Evolutionary conservation across 345 rosid genomes (phyloP).

Genomic region (Eucalyptus victrix): DNA sequence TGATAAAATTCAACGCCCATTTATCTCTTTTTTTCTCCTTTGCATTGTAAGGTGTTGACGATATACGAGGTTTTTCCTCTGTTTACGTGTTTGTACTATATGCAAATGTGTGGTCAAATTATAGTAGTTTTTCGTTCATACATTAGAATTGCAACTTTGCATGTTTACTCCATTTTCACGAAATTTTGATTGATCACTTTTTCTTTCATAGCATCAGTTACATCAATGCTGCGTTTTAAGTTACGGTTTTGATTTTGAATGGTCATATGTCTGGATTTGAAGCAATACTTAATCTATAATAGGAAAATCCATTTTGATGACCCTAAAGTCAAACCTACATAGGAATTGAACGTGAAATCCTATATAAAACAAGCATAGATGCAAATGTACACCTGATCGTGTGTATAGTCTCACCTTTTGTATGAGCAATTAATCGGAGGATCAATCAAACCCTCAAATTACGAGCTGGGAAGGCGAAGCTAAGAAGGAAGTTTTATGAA

Average conservation of each 20-base stretch:
- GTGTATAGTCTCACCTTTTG: too few relatives aligned
- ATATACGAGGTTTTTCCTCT: too few relatives aligned
- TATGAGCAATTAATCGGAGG: not conserved
- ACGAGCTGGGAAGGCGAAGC: not conserved
- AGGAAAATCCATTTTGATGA: not conserved
- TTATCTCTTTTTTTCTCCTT: too few relatives aligned
- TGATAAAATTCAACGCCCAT: too few relatives aligned
- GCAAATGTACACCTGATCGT: too few relatives aligned
- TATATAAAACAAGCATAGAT: too few relatives aligned
- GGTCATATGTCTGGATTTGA: not conserved
- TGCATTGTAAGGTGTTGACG: too few relatives aligned
- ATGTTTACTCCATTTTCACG: not conserved
- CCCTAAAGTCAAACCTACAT: not conserved
- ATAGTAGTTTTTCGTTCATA: too few relatives aligned
- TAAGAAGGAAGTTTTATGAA: too few relatives aligned
- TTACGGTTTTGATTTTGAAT: not conserved
- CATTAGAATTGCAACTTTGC: too few relatives aligned
- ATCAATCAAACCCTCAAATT: not conserved
- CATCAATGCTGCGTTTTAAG: not conserved
- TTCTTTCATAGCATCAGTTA: not conserved
- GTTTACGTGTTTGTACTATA: not conserved
- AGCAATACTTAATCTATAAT: not conserved
- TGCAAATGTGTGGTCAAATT: too few relatives aligned
- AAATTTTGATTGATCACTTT: not conserved
- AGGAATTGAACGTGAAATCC: too few relatives aligned